Evolutionary conservation across 2,329 filamentous ascomycete species (phyloP), one percentile per base, ranked within the genome.

Genomic region (Penicillium sp.): DNA sequence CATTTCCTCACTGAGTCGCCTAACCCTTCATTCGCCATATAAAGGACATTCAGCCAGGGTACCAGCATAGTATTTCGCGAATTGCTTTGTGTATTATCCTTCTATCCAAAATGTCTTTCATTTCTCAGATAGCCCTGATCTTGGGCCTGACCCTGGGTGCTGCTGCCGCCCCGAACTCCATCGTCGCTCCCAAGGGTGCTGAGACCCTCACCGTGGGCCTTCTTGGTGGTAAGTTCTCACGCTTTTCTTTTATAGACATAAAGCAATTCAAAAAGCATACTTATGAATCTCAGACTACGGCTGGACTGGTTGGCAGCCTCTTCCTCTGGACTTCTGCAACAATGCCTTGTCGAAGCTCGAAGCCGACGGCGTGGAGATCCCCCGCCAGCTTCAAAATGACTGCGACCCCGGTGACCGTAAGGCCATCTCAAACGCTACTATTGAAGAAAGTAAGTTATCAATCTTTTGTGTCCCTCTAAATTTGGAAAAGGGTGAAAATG

Each of bases 221-320:
- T 23, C 26, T 54, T 24, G 52, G 52, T 34, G 52, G 52, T 54
- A 43, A 8, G 33, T 47, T 7, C 15, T 34, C 15, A 6, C n/a
- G 1, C 6, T 26, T 4, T 26, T 26, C 7, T 26, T 26, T 7
- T 26, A 1, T 4, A 26, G 7, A 7, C 24, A 26, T 26, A 5
- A 26, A 18, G 7, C n/a, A 10, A 7, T 5, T 6, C 18, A 21
- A 13, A 16, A 39, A 15, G 15, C 26, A 24, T 6, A 34, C 23
- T 42, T n/a, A 44, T 31, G 7, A 4, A 28, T 28, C 3, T 7
- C 57, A 50, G 61, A 65, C 24, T 65, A 56, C 38, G 62, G 62
- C 18, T 65, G 62, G 62, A 63, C 61, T 36, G 62, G 62, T 9
- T 65, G 62, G 62, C 41, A 54, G 36, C 61, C 62, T 26, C 54